Percentiles rank a stretch among this genome's conserved stretches.
phyloP scores from a whole-genome alignment of 352 stramenopile species.

The Aphanomyces invadans region DNA sequence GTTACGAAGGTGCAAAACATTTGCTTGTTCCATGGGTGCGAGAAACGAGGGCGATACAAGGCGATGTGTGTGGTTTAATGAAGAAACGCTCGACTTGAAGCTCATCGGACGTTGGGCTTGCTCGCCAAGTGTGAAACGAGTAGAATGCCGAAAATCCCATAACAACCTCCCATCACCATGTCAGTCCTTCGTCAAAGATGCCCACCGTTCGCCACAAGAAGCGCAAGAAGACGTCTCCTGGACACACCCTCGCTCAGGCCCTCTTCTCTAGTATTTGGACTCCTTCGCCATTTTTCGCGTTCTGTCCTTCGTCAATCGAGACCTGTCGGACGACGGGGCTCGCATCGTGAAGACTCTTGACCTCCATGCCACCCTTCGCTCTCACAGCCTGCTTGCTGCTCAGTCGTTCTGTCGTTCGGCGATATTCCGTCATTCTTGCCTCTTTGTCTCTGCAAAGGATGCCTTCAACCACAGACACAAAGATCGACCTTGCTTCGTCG shows the following conservation, averaged over 20 bases:
- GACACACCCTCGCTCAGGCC: background rate
- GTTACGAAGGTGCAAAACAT: too few species aligned
- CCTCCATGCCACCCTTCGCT: constrained; percentile 7
- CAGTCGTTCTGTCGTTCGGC: background rate
- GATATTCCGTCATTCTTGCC: background rate
- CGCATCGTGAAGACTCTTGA: background rate
- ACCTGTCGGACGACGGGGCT: background rate
- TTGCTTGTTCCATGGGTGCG: too few species aligned
- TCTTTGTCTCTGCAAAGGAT: constrained; percentile 18
- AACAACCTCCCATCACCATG: background rate
- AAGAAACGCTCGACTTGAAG: too few species aligned
- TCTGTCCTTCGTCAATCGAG: constrained; percentile 1
- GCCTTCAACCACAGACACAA: background rate
- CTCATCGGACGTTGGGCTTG: too few species aligned
- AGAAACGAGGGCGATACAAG: too few species aligned
- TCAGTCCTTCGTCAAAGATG: background rate
- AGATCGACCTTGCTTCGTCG: background rate
- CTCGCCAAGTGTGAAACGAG: background rate
- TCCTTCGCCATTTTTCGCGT: constrained; percentile 18
- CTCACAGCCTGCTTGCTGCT: constrained; percentile 7
- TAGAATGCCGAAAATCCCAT: background rate
- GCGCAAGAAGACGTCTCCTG: background rate
- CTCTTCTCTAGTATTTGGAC: constrained; percentile 17
- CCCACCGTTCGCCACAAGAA: background rate
- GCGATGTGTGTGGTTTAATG: too few species aligned